Conservation (phyloP, 2,329 filamentous ascomycete genomes). For the Verticillium alfalfae region DNA sequence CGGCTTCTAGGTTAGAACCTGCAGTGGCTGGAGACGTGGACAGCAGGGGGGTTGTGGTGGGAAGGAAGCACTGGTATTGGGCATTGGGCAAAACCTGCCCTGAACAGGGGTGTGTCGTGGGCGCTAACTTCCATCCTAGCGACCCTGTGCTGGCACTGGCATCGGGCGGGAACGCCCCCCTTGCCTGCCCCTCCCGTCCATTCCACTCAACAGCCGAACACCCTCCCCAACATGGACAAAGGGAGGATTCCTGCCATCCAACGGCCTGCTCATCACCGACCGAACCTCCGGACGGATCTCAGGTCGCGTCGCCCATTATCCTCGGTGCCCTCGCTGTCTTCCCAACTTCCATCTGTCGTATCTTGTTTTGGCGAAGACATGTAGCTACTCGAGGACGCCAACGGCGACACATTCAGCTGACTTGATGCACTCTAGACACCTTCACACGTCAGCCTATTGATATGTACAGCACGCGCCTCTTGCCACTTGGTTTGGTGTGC, state of each 20-base stretch:
- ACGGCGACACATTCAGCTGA: background rate
- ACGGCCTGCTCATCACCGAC: background rate
- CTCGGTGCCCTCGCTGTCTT: background rate
- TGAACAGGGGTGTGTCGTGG: background rate
- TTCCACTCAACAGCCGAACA: background rate
- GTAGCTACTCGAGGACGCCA: background rate
- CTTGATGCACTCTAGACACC: background rate
- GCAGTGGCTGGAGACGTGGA: background rate
- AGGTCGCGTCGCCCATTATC: background rate
- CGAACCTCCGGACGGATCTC: too few relatives aligned
- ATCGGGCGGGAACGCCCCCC: background rate
- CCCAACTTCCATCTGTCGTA: background rate
- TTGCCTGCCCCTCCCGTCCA: background rate
- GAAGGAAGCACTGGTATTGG: background rate
- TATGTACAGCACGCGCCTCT: background rate
- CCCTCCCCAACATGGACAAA: too few relatives aligned
- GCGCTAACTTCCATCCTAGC: background rate
- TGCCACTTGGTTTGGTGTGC: background rate
- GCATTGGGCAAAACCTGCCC: background rate
- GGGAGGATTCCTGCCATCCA: background rate
- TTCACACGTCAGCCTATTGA: background rate
- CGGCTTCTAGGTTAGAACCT: background rate
- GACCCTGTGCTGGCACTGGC: background rate
- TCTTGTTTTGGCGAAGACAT: background rate
- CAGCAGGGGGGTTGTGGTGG: background rate